Base-by-base conservation (phyloP, 1,284 basidiomycete species). In the Inonotus obliquus region DNA sequence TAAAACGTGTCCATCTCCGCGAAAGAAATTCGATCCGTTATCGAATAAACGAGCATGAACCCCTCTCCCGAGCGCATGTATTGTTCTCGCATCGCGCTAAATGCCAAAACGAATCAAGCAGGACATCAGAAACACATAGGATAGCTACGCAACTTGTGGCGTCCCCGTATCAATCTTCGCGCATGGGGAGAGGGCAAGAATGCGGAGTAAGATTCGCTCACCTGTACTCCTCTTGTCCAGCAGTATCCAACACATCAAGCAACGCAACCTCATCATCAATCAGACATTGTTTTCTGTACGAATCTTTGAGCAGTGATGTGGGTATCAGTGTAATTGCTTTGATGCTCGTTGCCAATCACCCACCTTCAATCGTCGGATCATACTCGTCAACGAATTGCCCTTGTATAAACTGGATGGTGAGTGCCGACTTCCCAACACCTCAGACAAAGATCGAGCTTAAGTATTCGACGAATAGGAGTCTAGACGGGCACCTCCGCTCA, bases 151-250 rank as follows among this genome's bases (percentile, higher is more conserved):
- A 35, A 29, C 17, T 38, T 39, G 53, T 54, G 53, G 53, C 53
- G 53, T 17, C 14, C 32, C 27, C 51, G 32, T 35, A 19, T 19
- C 17, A 35, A 1, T 14, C 10, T 44, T 21, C 19, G 10, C 41
- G 17, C 41, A 21, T 6, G 41, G 41, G 41, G 19, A n/a, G 38
- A 7, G 6, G 51, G 29, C 14, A 2, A 14, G 29, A 52, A 35
- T 25, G 17, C 19, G 49, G 19, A 29, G 21, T 9, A 27, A 14
- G 23, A n/a, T 13, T 23, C 39, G 83, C 89, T 64, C 68, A 96
- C 95, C 91, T 92, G 74, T 99, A 99, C 80, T 99, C 96, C 76
- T 99, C 96, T 76, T 99, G 96, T 51, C 96, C 97, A 55, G 97
- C 97, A 2, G 97, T 99, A 78, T 99, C 96, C 67, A 99, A 84